Percentiles rank a stretch among this genome's conserved stretches.
phyloP scores from a whole-genome alignment of 352 stramenopile species.

The Phytophthora foliorum region DNA sequence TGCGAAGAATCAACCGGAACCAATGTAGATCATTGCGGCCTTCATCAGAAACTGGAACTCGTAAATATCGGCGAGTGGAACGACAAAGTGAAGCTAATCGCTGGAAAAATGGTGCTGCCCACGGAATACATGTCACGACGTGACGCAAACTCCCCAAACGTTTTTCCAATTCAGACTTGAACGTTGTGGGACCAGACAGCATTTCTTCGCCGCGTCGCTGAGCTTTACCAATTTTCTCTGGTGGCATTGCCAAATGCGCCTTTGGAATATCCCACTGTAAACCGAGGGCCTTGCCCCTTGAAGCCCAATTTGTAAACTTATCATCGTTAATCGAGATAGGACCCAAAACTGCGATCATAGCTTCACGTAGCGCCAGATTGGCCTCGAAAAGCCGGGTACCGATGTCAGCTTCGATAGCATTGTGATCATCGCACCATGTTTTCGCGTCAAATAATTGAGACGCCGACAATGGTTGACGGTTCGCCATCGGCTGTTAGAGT shows the following conservation, averaged over 20 bases:
- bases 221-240: neutral
- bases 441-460: conserved; percentile 4
- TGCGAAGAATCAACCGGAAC: neutral
- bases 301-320: conserved; percentile 7
- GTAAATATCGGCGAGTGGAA: neutral
- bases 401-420: conserved; percentile 15
- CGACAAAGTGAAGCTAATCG: neutral
- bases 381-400: conserved; percentile 7
- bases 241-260: neutral
- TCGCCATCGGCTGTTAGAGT: no score
- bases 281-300: neutral
- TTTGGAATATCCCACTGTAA: neutral
- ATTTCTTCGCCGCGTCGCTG: neutral
- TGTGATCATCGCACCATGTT: conserved; percentile 17
- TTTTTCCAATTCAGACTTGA: neutral
- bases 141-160: conserved; percentile 7
- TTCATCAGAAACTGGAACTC: neutral
- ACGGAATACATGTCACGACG: neutral
- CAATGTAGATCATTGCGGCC: conserved; percentile 3
- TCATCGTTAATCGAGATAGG: conserved; percentile 8
- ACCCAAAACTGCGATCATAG: conserved; percentile 9
- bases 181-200: neutral
- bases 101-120: conserved; percentile 11
- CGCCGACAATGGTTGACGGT: conserved; percentile 1
- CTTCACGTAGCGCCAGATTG: conserved; percentile 3